phyloP scores from a whole-genome alignment of 78 protist species.

The Dictyostelium capitatum region DNA sequence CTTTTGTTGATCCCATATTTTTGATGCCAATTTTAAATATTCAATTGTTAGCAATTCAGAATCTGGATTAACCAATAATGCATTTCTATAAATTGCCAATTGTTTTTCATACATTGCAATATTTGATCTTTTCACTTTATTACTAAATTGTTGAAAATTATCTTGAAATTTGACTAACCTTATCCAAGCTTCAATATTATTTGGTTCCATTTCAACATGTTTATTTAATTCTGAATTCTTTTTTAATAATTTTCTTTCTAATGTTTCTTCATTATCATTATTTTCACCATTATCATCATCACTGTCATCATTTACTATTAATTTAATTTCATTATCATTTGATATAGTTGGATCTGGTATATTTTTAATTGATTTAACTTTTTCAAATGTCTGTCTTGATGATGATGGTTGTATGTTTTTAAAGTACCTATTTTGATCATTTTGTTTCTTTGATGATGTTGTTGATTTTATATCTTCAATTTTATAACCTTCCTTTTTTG shows the following conservation, averaged over 20 bases:
- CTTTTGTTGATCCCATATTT: constrained; percentile 53
- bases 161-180: constrained; percentile 64
- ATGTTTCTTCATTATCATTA: background rate
- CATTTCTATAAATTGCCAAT: constrained; percentile 36
- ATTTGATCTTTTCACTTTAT: background rate
- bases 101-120: constrained; percentile 40
- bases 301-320: background rate
- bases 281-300: background rate
- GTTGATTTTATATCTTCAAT: background rate
- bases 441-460: background rate
- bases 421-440: background rate
- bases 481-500: constrained; percentile 36
- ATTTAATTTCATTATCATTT: constrained; percentile 17
- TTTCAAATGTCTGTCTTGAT: background rate
- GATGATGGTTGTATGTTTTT: background rate
- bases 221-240: constrained; percentile 40
- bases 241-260: constrained; percentile 6
- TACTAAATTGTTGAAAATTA: constrained; percentile 15
- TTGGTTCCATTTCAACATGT: background rate
- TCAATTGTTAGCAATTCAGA: constrained; percentile 35
- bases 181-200: constrained; percentile 26
- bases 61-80: constrained; percentile 29
- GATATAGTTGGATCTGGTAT: background rate
- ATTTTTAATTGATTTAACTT: constrained; percentile 2
- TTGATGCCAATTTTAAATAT: constrained; percentile 21